phyloP scores from a whole-genome alignment of 495 filamentous ascomycete species.

The Massariosphaeria phaeospora region DNA sequence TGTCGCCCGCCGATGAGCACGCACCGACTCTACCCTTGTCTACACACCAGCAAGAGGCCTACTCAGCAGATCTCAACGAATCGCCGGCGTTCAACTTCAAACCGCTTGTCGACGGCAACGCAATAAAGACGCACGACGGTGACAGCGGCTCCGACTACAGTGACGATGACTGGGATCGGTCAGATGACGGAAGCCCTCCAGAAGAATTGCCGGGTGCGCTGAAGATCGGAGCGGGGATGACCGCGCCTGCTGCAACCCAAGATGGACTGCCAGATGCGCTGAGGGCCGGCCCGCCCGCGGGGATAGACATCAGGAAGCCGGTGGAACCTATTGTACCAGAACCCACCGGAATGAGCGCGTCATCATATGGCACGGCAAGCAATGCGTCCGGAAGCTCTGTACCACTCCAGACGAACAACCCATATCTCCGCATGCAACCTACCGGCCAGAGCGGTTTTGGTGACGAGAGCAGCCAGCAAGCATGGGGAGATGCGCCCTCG shows the following conservation, averaged over 20 bases:
- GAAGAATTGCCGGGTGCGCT: conserved; percentile 26
- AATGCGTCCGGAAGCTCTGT: conserved; percentile 23
- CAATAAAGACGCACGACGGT: conserved; percentile 4
- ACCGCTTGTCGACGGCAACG: conserved; percentile 10
- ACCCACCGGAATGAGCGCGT: conserved; percentile 8
- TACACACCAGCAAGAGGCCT: not conserved
- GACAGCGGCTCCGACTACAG: conserved; percentile 23
- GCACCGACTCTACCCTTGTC: conserved; percentile 16
- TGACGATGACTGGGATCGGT: conserved; percentile 25
- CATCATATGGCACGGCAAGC: conserved; percentile 22
- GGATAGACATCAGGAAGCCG: conserved; percentile 19
- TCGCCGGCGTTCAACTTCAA: conserved; percentile 22
- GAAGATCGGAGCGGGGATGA: conserved; percentile 27
- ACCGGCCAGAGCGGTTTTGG: conserved; percentile 29
- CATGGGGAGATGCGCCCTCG: conserved; percentile 28
- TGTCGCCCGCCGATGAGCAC: conserved; percentile 22
- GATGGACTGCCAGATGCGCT: conserved; percentile 27
- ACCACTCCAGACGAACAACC: conserved; percentile 33
- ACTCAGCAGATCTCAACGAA: conserved; percentile 15
- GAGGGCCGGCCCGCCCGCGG: conserved; percentile 23
- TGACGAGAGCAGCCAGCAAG: conserved; percentile 31
- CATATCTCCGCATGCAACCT: conserved; percentile 29
- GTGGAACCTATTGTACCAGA: conserved; percentile 14
- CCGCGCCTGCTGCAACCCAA: conserved; percentile 3
- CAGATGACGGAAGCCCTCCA: conserved; percentile 21